Evolutionary conservation across 2,329 filamentous ascomycete genomes (phyloP).

Genomic region (Alternaria arborescens): DNA sequence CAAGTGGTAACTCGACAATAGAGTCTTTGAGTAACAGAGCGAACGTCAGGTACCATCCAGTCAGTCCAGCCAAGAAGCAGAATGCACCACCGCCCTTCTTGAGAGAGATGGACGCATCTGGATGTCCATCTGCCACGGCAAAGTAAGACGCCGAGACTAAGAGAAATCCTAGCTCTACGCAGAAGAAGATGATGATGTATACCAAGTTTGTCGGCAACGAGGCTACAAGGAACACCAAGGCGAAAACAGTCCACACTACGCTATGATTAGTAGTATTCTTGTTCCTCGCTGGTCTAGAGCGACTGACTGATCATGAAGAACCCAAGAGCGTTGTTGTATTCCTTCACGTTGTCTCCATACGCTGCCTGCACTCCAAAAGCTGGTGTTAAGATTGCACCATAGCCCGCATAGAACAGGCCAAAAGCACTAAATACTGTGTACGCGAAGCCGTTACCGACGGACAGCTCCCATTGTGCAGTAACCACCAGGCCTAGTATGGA

Average conservation of each 20-base stretch:
- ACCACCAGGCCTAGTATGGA: constrained; percentile 52
- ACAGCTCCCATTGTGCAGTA: constrained; percentile 65
- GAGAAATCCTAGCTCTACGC: constrained; percentile 57
- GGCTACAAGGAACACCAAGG: constrained; percentile 57
- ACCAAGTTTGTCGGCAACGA: constrained; percentile 58
- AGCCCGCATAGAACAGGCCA: constrained; percentile 62
- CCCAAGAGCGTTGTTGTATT: constrained; percentile 61
- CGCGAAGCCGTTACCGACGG: constrained; percentile 61
- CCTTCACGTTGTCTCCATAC: constrained; percentile 54
- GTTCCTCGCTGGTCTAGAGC: background rate
- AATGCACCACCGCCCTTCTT: constrained; percentile 58
- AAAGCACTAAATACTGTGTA: constrained; percentile 66
- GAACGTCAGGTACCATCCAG: constrained; percentile 45
- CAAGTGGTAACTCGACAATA: constrained; percentile 34
- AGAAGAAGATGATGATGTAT: constrained; percentile 59
- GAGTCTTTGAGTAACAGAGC: constrained; percentile 36
- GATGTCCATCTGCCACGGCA: constrained; percentile 55
- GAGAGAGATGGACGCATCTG: constrained; percentile 45
- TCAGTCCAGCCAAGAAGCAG: constrained; percentile 57
- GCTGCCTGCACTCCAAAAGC: constrained; percentile 56
- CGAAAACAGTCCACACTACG: constrained; percentile 58
- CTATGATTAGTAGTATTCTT: background rate
- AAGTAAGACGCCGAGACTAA: constrained; percentile 58
- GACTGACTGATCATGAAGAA: constrained; percentile 59
- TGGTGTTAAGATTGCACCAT: constrained; percentile 59